A percentile compares a stretch with the other conserved stretches of the same genome.
phyloP scores from a whole-genome alignment of 164 flowering plant species.

The grape (Vitis vinifera) region ASM3070453v1 NC_081812.1:18608001-18608500 shows the following conservation, averaged over 20 bases:
- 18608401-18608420: constrained; percentile 46
- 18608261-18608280: too few species aligned
- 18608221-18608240: too few species aligned
- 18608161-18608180: too few species aligned
- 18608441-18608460: constrained; percentile 64
- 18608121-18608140: constrained; percentile 2
- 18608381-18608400: constrained; percentile 75
- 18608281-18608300: too few species aligned
- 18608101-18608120: not conserved
- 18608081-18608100: not conserved
- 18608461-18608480: constrained; percentile 1
- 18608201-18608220: too few species aligned
- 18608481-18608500: not conserved
- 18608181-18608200: too few species aligned
- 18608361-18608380: constrained; percentile 70
- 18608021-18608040: too few species aligned
- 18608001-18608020: too few species aligned
- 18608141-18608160: too few species aligned
- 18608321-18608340: not conserved
- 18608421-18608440: constrained; percentile 52
- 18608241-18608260: too few species aligned
- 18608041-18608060: too few species aligned
- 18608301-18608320: not conserved
- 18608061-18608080: too few species aligned
- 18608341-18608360: not conserved